A percentile compares a stretch with the other conserved stretches of the same genome.
These are phyloP conservation scores for Brassica nigra DNA, from an alignment of 345 rosid species.

Conservation along the genomic window DNA sequence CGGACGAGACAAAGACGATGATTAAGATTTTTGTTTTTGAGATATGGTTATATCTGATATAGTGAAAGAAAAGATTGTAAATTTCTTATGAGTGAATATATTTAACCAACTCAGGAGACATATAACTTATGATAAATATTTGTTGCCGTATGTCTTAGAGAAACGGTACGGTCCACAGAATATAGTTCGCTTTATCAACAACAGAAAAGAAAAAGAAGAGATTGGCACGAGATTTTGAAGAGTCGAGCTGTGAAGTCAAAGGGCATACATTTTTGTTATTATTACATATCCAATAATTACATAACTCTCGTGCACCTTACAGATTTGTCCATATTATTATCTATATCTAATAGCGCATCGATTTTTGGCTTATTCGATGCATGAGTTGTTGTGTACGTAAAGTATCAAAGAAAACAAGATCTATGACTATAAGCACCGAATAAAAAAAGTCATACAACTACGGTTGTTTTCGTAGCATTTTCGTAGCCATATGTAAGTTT, in stretches of 20 bases:
- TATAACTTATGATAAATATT: slow-evolving; percentile 8
- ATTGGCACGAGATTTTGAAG: slow-evolving; percentile 33
- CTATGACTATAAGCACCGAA: not conserved
- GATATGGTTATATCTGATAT: not conserved
- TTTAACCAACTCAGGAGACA: slow-evolving; percentile 22
- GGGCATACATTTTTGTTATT: slow-evolving; percentile 30
- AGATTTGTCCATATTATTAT: slow-evolving; percentile 23
- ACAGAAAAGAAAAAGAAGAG: not conserved
- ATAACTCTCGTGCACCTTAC: slow-evolving; percentile 40
- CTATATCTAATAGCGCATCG: slow-evolving; percentile 15
- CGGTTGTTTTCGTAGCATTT: too few relatives aligned
- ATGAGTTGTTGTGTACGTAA: slow-evolving; percentile 19
- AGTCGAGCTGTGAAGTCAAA: slow-evolving; percentile 42
- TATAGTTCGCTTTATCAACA: slow-evolving; percentile 6
- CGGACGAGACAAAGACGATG: not conserved
- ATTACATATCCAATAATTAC: slow-evolving; percentile 36
- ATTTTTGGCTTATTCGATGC: slow-evolving; percentile 2
- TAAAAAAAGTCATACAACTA: too few relatives aligned
- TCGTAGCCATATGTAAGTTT: too few relatives aligned
- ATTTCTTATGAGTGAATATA: not conserved
- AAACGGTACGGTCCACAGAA: slow-evolving; percentile 40
- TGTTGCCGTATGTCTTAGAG: slow-evolving; percentile 24
- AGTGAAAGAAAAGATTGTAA: not conserved
- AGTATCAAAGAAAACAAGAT: not conserved
- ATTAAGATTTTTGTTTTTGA: too few relatives aligned